A percentile compares a stretch with the other conserved stretches of the same genome.
Conservation (phyloP, 148 eudicot genomes). For the Polygonum maritimum region DNA sequence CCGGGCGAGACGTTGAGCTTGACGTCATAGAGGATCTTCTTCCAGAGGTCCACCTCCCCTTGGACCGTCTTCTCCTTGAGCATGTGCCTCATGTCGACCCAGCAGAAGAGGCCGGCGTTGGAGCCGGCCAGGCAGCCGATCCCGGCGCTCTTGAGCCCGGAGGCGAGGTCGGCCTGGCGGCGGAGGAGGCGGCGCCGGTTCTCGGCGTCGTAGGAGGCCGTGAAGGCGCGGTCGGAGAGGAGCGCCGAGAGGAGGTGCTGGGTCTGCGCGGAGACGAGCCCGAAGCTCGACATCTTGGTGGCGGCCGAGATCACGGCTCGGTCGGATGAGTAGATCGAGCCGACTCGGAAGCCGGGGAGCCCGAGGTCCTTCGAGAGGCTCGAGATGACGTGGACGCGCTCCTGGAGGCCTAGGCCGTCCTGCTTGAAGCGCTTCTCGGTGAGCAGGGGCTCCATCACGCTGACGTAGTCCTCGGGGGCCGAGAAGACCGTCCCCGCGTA, state of each 20-base stretch:
- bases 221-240: constrained; percentile 15
- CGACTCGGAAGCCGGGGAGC: constrained; percentile 18
- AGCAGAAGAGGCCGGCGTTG: constrained; percentile 50
- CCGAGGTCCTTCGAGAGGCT: constrained; percentile 26
- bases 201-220: neutral
- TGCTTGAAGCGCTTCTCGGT: neutral
- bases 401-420: constrained; percentile 11
- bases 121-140: constrained; percentile 15
- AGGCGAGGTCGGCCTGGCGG: constrained; percentile 16
- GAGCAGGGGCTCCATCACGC: constrained; percentile 50
- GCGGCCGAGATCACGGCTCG: constrained; percentile 10
- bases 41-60: constrained; percentile 16
- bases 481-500: constrained; percentile 30
- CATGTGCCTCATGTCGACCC: constrained; percentile 56
- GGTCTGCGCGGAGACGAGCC: constrained; percentile 18
- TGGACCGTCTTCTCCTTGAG: constrained; percentile 9
- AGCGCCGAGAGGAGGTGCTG: constrained; percentile 18
- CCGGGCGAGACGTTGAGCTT: constrained; percentile 20
- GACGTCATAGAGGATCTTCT: constrained; percentile 12
- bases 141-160: constrained; percentile 16
- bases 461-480: constrained; percentile 23
- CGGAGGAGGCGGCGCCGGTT: neutral
- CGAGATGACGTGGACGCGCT: constrained; percentile 17
- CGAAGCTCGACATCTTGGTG: constrained; percentile 25
- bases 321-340: constrained; percentile 13